Conservation (phyloP, 2,329 filamentous ascomycete genomes). For the Coleophoma cylindrospora region DNA sequence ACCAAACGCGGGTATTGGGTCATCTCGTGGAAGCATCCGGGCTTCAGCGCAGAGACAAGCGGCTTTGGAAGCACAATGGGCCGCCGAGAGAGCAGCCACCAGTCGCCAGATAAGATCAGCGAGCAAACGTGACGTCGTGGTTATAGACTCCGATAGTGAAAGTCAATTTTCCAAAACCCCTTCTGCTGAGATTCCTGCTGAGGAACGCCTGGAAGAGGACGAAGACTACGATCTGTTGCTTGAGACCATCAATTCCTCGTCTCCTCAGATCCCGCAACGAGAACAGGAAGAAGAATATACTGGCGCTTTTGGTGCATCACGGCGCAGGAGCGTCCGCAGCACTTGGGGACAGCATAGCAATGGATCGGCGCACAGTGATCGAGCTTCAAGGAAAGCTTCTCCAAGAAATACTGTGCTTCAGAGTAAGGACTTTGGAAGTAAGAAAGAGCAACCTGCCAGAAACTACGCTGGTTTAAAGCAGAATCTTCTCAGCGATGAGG, state of each 20-base stretch:
- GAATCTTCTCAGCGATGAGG: neutral
- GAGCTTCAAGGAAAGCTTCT: conserved; percentile 17
- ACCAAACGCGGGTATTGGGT: neutral
- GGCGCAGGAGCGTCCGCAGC: conserved; percentile 24
- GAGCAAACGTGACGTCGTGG: conserved; percentile 14
- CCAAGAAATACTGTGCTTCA: conserved; percentile 2
- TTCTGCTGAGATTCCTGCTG: neutral
- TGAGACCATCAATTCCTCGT: conserved; percentile 27
- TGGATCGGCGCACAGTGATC: conserved; percentile 23
- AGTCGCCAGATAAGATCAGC: conserved; percentile 16
- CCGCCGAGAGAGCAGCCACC: conserved; percentile 19
- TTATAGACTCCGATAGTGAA: conserved; percentile 18
- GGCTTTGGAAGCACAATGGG: conserved; percentile 15
- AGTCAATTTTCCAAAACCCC: neutral
- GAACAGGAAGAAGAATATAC: conserved; percentile 5
- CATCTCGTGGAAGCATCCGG: neutral
- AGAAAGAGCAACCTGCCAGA: conserved; percentile 7
- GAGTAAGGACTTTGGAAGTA: conserved; percentile 1
- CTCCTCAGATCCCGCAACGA: conserved; percentile 10
- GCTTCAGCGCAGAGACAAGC: neutral
- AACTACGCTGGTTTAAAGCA: conserved; percentile 3
- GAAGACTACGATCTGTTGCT: conserved; percentile 23
- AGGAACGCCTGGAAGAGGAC: neutral
- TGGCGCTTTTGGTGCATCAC: conserved; percentile 16
- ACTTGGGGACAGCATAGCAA: conserved; percentile 26